Base-by-base conservation (phyloP, 495 filamentous ascomycete genomes). In the Pyronema omphalodes region DNA sequence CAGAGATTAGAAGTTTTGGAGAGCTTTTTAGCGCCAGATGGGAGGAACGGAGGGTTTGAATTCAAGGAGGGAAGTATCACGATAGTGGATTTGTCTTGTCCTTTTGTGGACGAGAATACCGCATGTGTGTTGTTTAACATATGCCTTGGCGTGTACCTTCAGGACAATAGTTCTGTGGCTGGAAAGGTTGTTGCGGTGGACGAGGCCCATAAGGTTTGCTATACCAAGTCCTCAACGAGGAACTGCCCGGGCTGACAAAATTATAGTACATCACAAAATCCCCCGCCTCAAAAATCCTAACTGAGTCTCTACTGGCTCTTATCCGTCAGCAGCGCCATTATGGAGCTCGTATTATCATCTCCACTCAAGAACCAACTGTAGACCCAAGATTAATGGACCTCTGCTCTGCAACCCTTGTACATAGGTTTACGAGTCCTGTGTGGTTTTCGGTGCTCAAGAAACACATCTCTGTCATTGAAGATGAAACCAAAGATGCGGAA, bases 361-460 rank as follows among this genome's bases (percentile, higher is more conserved):
- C 83, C 0, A 88, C 85, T 0, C 83, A 91, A 19, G 85, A 89
- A 57, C 85, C 84, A 0, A 88, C 82, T 0, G 75, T 89, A 37
- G 80, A 80, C 0, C 75, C 77, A 0, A 64, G 68, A n/a, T 72
- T 89, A 0, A 69, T 89, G 0, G 81, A 82, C 56, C 71, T 88
- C 3, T 85, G 78, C 65, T 79, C 75, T 12, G 70, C 80, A 23
- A 83, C 79, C 0, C 73, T 89, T 53, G 75, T 88, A 0, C 85
- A 91, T 64, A 71, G 81, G 6, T 88, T 88, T 59, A 77, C 73
- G 0, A 81, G 76, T 4, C 84, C 83, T 0, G 73, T 74, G 3
- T 88, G 84, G 85, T 67, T 83, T 29, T 60, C 51, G 0, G 62
- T 68, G 7, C 69, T 88, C 43, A 66, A 70, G 8, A 68, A 69